phyloP scores from a whole-genome alignment of 768 basidiomycete genomes.

The Cubamyces lactineus region DNA sequence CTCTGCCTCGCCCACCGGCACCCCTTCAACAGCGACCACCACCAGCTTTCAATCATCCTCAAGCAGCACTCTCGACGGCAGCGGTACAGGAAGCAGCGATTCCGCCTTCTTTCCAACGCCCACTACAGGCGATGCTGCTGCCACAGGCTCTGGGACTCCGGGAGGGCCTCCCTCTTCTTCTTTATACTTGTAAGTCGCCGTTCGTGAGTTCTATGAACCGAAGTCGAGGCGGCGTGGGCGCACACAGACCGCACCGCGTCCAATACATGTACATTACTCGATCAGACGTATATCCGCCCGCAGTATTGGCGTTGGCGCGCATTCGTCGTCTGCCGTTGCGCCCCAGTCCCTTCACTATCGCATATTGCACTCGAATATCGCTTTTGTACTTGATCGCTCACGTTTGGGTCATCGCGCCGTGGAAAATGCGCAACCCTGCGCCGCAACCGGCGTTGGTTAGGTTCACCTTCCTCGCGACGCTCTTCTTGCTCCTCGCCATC shows the following conservation, averaged over 20 bases:
- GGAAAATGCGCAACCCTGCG: background rate
- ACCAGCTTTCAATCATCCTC: background rate
- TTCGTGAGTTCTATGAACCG: background rate
- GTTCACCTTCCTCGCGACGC: constrained; percentile 74
- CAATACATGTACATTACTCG: background rate
- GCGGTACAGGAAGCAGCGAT: background rate
- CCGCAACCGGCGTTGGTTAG: constrained; percentile 36
- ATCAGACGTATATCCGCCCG: constrained; percentile 4
- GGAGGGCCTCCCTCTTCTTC: constrained; percentile 23
- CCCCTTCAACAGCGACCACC: background rate
- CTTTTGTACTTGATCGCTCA: background rate
- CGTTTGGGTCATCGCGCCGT: background rate
- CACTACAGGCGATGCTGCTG: constrained; percentile 9
- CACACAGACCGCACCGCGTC: background rate
- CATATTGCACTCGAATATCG: background rate
- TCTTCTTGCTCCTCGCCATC: constrained; percentile 66
- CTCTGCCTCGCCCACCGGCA: background rate
- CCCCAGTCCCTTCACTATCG: background rate
- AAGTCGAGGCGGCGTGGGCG: constrained; percentile 1
- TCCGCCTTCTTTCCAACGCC: constrained; percentile 8
- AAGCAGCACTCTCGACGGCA: constrained; percentile 4
- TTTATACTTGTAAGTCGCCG: constrained; percentile 25
- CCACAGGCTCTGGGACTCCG: background rate
- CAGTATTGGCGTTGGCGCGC: constrained; percentile 5
- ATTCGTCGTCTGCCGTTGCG: background rate